Evolutionary conservation across 2,329 filamentous ascomycete genomes (phyloP), one percentile per base, ranked within the genome.

Genomic region (Thelonectria discophora): DNA sequence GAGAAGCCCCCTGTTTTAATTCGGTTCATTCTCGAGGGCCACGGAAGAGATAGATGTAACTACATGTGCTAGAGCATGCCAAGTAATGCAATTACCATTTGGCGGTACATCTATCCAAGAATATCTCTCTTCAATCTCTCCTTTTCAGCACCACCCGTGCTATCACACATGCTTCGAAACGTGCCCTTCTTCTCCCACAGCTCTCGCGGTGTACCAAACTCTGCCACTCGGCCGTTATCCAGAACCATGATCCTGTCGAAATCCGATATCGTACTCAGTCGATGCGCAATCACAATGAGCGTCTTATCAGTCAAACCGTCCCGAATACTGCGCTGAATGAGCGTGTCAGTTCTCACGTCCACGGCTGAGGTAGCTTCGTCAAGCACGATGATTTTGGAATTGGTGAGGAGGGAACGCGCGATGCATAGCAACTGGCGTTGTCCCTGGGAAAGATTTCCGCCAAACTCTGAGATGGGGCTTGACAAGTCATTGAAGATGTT

Each of bases 311-410:
- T 86, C 64, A 92, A 92, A 72, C 92, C 88, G 69, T 90, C 86
- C 18, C 90, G 83, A 67, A 93, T 92, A 48, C 83, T 87, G 5
- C 87, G 84, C 77, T 93, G 90, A 69, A 93, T 93, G 21, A 92
- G 82, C 1, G 83, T 79, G 72, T 93, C 91, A 0, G 91, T 93
- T 39, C 83, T 81, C 88, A 92, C 92, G 74, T 93, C 91, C 2
- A 94, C 90, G 0, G 91, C 90, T 2, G 86, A 89, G 0, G 91
- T 94, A 0, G 91, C 91, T 77, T 94, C 91, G 73, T 94, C 91
- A 1, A 94, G 83, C 1, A 94, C 86, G 85, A 94, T 90, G 68
- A 94, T 87, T 72, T 90, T 90, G 3, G 91, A 90, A 0, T 88
- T 83, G 0, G 86, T 83, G 21, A 92, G 86, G 67, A 93, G 91